A percentile compares a stretch with the other conserved stretches of the same genome.
These are phyloP conservation scores for Microbotryum intermedium DNA, from an alignment of 1,284 basidiomycete species.

Conservation along the genomic window DNA sequence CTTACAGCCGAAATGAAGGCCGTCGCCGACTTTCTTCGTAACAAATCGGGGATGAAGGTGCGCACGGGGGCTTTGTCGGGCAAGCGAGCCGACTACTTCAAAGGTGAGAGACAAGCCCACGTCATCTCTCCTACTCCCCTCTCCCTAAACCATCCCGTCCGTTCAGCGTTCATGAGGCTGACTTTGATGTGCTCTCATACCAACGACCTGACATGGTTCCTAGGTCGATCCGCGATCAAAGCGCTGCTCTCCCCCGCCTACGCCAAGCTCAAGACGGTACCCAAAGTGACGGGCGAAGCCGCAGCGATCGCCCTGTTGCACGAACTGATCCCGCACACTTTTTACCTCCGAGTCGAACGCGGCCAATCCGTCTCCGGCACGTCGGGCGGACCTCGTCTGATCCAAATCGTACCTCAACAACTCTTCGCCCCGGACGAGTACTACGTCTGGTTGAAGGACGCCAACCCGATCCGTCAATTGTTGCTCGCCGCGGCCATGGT, in stretches of 20 bases:
- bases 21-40: slow-evolving; percentile 74
- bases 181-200: neutral
- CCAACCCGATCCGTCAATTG: slow-evolving; percentile 59
- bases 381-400: slow-evolving; percentile 58
- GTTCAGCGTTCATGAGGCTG: neutral
- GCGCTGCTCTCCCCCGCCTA: slow-evolving; percentile 85
- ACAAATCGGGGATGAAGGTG: slow-evolving; percentile 78
- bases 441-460: slow-evolving; percentile 96
- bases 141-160: slow-evolving; percentile 2
- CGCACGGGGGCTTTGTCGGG: slow-evolving; percentile 84
- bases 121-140: neutral
- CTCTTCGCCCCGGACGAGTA: slow-evolving; percentile 67
- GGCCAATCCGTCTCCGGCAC: slow-evolving; percentile 44
- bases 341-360: slow-evolving; percentile 81
- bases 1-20: slow-evolving; percentile 43
- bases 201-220: neutral
- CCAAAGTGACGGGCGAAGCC: slow-evolving; percentile 67
- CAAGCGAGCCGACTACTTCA: slow-evolving; percentile 95
- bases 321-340: slow-evolving; percentile 59
- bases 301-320: slow-evolving; percentile 52
- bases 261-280: slow-evolving; percentile 60
- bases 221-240: slow-evolving; percentile 86
- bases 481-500: slow-evolving; percentile 91
- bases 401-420: slow-evolving; percentile 73
- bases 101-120: slow-evolving; percentile 52